phyloP scores from a whole-genome alignment of 352 stramenopile genomes.

The Globisporangium paddicum region DNA sequence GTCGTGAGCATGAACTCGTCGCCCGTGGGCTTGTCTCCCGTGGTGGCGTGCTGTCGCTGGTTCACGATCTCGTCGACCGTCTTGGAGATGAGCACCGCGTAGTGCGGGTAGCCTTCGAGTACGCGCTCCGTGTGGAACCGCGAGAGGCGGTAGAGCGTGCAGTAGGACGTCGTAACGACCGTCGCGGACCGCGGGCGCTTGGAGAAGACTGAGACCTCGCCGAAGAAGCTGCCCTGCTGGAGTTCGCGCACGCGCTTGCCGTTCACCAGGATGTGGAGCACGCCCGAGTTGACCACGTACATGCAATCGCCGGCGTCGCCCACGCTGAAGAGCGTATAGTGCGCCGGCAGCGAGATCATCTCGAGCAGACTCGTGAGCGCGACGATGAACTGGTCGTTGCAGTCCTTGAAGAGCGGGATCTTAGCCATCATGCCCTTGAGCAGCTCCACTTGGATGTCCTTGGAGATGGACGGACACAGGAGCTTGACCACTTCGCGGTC shows the following conservation, averaged over 20 bases:
- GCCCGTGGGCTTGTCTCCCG: background rate
- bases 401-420: slow-evolving; percentile 37
- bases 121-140: slow-evolving; percentile 60
- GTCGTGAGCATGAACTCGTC: slow-evolving; percentile 58
- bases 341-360: slow-evolving; percentile 34
- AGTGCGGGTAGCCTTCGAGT: slow-evolving; percentile 54
- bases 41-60: slow-evolving; percentile 18
- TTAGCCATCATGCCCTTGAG: slow-evolving; percentile 30
- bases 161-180: slow-evolving; percentile 54
- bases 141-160: slow-evolving; percentile 59
- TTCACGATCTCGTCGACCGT: slow-evolving; percentile 46
- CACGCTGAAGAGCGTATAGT: slow-evolving; percentile 29
- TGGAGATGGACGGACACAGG: slow-evolving; percentile 43
- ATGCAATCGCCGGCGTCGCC: slow-evolving; percentile 42
- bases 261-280: slow-evolving; percentile 56
- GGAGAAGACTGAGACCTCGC: slow-evolving; percentile 67
- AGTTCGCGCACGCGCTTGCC: slow-evolving; percentile 61
- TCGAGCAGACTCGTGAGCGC: slow-evolving; percentile 42
- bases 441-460: slow-evolving; percentile 47
- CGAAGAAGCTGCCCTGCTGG: slow-evolving; percentile 60
- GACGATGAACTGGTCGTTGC: slow-evolving; percentile 34
- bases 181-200: slow-evolving; percentile 49
- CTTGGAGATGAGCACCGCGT: slow-evolving; percentile 33
- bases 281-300: slow-evolving; percentile 58
- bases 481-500: slow-evolving; percentile 35